Base-by-base conservation (phyloP, 1,284 basidiomycete genomes). In the Ganoderma lucidum region DNA sequence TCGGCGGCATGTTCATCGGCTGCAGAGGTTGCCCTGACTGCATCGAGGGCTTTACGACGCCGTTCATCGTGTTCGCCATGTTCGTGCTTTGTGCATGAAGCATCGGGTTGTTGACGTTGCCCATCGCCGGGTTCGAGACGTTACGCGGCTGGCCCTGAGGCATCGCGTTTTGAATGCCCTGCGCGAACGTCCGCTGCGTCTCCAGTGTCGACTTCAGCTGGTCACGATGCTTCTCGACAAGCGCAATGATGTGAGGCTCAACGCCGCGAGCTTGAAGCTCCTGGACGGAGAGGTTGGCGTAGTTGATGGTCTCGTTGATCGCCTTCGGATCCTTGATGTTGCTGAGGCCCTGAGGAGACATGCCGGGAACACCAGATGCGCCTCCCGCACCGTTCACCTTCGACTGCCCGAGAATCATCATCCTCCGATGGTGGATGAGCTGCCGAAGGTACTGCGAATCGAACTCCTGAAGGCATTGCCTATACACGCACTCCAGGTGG, bases 401-500 rank as follows among this genome's bases (percentile, higher is more conserved):
- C 28, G 48, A n/a, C 51, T 64, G 69, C 44, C 69, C 68, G 32
- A 65, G 64, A 64, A 65, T 61, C 41, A 61, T 19, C 56, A 71
- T 66, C 30, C 63, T 64, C 61, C 67, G 45, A 60, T 66, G 69
- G 35, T 72, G 48, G 28, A 73, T 8, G 44, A 75, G 62, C 32
- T 77, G 75, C 6, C 48, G 63, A 62, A 87, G 77, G 71, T 91
- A 91, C 28, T 84, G 82, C 12, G 77, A 73, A 75, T 93, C 92
- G 76, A 93, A 93, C 9, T 76, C 73, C 2, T 77, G 74, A 14
- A 94, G 83, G 70, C 85, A 89, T 53, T 86, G 83, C 66, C 85
- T 85, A 79, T 93, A 93, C 37, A 89, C 80, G 66, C 87, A 83
- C 2, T 85, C 83, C 9, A 94, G 79, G 19, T 87, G 87, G 60